Evolutionary conservation across 768 basidiomycete species (phyloP), one percentile per base, ranked within the genome.

Genomic region (Pholiota conissans): DNA sequence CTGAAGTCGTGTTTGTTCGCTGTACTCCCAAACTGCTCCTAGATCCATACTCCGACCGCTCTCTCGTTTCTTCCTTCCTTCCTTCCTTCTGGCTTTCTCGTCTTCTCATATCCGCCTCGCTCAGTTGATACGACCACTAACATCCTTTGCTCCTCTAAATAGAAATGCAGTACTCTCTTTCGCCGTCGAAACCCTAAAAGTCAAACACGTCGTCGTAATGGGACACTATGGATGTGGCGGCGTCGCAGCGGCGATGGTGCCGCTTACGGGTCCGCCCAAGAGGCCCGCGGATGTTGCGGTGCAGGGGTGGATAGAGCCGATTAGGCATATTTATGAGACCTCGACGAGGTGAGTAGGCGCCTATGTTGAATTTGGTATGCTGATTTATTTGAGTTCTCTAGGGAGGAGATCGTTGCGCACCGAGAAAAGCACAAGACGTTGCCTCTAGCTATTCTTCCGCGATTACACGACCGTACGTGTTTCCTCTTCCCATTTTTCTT

Each of bases 281-380:
- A 37, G 55, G 10, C 48, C 64, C 8, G 67, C 70, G 5, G 65
- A 69, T 24, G 61, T 70, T n/a, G 74, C 74, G 2, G 73, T 77
- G 1, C 72, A 77, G 51, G 64, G 62, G 9, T 77, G 76, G 76
- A 77, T 77, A 37, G 58, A 65, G 4, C 76, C 76, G 4, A 76
- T 77, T 28, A 67, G 75, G 5, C 55, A 71, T 22, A 68, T 77
- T 14, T 79, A 75, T 53, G 63, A 70, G 51, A 73, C 69, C 3
- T 60, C 59, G 3, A 49, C 27, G 4, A 52, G 63, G 63, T 64
- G 10, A 8, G 52, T 57, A 56, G 9, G 20, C 28, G 13, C 34
- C n/a, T 35, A 14, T 24, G 2, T 18, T 57, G 0, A 52, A 18
- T 50, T 40, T 5, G 7, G 4, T 37, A 20, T 27, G 18, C 9